Evolutionary conservation across 345 rosid genomes (phyloP), one percentile per base, ranked within the genome.

Genomic region (Eucalyptus sp.): DNA sequence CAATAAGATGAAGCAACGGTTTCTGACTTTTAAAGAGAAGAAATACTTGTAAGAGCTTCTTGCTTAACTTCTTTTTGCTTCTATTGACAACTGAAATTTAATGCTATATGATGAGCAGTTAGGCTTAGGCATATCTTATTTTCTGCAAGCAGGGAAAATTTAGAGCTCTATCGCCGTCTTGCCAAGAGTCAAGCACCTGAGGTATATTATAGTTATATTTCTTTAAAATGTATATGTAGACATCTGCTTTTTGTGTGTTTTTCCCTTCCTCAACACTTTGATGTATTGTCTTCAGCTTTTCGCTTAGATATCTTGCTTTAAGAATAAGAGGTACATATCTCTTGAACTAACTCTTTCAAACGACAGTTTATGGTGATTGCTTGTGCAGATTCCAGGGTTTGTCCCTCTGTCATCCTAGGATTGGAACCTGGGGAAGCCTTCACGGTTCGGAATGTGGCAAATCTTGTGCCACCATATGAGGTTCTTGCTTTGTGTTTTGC

Each of bases 361-460:
- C 81, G 4, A 92, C 96, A 97, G 99, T 96, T 98, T 92, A 93
- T 95, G 97, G 98, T 96, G 93, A 94, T 97, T 90, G 97, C 99
- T 90, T 98, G 99, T 93, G 99, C 96, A 71, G 99, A 98, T 92
- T 98, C 99, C 81, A 95, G 99, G 92, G 99, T 98, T 87, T 98
- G 99, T 90, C 99, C 99, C 88, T 96, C 99, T 54, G 93, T 89
- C 85, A 89, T 96, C 89, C 90, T 98, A 71, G 99, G 99, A 91
- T 96, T 98, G 90, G 96, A 95, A 93, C 99, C 99, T 17, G 99
- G 99, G 89, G 99, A 96, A 91, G 98, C 99, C 88, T 98, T 98
- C 93, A 93, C 92, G 24, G 95, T 98, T 84, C 98, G 99, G 24
- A 98, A 97, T 92, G 94, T 98, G 86, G 99, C 98, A 12, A 98